Conservation (phyloP, 495 filamentous ascomycete genomes). For the Immersiella caudata region DNA sequence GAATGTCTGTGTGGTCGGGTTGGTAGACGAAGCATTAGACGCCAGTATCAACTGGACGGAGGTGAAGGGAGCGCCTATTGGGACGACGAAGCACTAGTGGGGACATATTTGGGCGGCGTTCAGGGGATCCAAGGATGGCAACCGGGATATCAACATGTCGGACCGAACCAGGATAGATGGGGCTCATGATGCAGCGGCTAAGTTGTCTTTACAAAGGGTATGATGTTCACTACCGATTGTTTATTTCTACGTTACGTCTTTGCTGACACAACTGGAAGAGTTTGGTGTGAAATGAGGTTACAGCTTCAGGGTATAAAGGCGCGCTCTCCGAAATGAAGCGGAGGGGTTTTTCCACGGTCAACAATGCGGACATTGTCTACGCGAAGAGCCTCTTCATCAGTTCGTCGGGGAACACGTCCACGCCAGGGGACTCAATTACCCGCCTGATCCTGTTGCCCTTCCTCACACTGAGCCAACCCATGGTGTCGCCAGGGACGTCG, state of each 20-base stretch:
- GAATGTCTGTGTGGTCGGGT: conserved; percentile 87
- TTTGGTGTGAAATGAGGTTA: conserved; percentile 22
- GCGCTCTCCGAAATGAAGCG: conserved; percentile 27
- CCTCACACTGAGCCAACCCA: conserved; percentile 68
- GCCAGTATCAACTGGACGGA: conserved; percentile 85
- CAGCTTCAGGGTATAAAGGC: conserved; percentile 29
- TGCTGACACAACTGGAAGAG: conserved; percentile 31
- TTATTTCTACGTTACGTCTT: background rate
- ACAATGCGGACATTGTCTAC: conserved; percentile 22
- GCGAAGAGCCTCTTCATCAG: conserved; percentile 55
- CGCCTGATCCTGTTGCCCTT: conserved; percentile 78
- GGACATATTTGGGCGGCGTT: background rate
- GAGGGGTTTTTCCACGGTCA: background rate
- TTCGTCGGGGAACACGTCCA: conserved; percentile 52
- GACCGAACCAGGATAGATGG: background rate
- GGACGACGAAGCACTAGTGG: conserved; percentile 69
- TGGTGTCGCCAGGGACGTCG: conserved; percentile 59
- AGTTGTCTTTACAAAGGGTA: conserved; percentile 21
- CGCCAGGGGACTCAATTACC: conserved; percentile 63
- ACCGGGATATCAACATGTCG: background rate
- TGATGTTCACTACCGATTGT: conserved; percentile 21
- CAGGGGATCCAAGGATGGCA: background rate
- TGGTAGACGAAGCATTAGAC: conserved; percentile 88
- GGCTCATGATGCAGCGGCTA: background rate
- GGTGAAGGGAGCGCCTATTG: conserved; percentile 83